phyloP scores from a whole-genome alignment of 2,329 filamentous ascomycete genomes.

The Arthrinium phaeospermum region DNA sequence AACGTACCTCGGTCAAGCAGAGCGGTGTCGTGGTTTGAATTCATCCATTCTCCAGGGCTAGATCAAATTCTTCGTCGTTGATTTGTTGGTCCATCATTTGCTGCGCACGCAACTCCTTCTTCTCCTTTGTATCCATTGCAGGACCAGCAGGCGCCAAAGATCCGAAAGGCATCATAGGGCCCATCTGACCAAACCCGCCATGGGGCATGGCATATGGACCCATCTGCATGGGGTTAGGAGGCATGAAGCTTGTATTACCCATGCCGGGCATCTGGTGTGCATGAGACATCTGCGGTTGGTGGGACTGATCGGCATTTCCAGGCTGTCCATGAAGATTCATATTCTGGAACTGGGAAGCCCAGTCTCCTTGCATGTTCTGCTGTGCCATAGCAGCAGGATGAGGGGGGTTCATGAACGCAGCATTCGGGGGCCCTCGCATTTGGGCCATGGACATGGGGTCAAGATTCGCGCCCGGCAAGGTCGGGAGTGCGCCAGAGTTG shows the following conservation, averaged over 20 bases:
- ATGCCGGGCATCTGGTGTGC: background rate
- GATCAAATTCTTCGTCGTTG: conserved; percentile 21
- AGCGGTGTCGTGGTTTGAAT: background rate
- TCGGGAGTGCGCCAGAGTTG: conserved; percentile 25
- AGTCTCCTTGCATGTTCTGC: conserved; percentile 31
- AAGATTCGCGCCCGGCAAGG: background rate
- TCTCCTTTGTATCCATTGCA: background rate
- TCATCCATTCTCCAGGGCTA: conserved; percentile 27
- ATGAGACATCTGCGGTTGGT: background rate
- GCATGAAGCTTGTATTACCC: background rate
- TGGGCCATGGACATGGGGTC: conserved; percentile 12
- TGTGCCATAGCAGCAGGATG: conserved; percentile 21
- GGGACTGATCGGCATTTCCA: background rate
- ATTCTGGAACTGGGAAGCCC: conserved; percentile 52
- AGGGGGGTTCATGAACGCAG: conserved; percentile 26
- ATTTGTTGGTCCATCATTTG: conserved; percentile 19
- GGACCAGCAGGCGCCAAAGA: background rate
- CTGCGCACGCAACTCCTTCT: conserved; percentile 18
- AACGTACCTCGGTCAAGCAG: background rate
- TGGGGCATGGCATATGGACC: background rate
- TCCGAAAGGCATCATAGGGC: background rate
- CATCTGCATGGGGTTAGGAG: conserved; percentile 8
- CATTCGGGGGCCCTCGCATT: conserved; percentile 2
- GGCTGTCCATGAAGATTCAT: conserved; percentile 39
- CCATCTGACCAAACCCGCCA: background rate